Conservation (phyloP, 306 rosid genomes). For the Senna siamea region DNA sequence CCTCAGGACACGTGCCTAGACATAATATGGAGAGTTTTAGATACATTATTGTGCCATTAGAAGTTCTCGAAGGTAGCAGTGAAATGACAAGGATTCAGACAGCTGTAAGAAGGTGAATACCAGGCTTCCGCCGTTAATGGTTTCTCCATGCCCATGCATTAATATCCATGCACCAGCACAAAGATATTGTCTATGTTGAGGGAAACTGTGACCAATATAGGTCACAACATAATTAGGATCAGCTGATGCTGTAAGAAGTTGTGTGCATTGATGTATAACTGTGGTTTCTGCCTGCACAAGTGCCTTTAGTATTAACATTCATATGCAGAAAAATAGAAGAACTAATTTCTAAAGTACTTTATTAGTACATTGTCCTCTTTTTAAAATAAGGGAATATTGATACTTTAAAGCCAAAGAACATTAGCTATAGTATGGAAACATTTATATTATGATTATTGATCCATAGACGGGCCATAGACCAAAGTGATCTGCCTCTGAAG, state of each 20-base stretch:
- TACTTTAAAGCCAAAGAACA: conserved; percentile 6
- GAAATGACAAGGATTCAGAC: conserved; percentile 29
- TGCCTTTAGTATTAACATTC: conserved; percentile 33
- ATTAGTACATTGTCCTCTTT: conserved; percentile 8
- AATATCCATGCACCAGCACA: conserved; percentile 99
- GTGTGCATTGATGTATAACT: conserved; percentile 89
- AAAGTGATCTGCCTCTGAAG: background rate
- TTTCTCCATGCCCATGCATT: conserved; percentile 93
- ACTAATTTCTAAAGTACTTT: background rate
- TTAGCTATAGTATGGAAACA: conserved; percentile 10
- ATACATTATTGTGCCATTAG: background rate
- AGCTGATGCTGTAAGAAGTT: conserved; percentile 90
- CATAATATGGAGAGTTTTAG: conserved; percentile 28
- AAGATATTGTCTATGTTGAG: conserved; percentile 75
- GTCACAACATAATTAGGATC: conserved; percentile 87
- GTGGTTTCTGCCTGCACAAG: conserved; percentile 83
- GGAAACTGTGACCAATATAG: conserved; percentile 79
- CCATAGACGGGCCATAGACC: background rate
- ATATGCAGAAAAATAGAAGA: conserved; percentile 11
- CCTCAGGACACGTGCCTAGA: conserved; percentile 86
- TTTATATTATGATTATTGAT: background rate
- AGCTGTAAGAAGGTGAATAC: conserved; percentile 49
- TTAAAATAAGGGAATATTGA: background rate
- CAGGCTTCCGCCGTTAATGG: conserved; percentile 79
- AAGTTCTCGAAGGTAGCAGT: conserved; percentile 6